Conservation (phyloP, 345 rosid species). For the Eutrema yunnanense region DNA sequence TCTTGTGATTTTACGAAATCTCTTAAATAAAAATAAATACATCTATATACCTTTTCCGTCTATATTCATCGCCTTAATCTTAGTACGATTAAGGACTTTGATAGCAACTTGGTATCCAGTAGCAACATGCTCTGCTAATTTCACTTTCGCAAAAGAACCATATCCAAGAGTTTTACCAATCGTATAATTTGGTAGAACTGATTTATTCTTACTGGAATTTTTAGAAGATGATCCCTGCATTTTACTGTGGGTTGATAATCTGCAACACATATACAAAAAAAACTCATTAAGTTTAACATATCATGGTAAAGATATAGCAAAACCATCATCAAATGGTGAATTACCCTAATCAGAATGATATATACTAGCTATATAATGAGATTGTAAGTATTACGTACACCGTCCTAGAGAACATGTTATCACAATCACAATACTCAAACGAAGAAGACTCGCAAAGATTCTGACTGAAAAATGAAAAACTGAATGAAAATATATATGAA, state of each 20-base stretch:
- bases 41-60: constrained; percentile 66
- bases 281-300: neutral
- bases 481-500: neutral
- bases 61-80: constrained; percentile 53
- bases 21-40: neutral
- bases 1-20: neutral
- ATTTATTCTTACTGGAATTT: constrained; percentile 34
- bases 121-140: constrained; percentile 61
- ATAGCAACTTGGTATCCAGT: constrained; percentile 89
- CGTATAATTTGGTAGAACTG: constrained; percentile 52
- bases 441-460: neutral
- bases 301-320: neutral
- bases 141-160: constrained; percentile 87
- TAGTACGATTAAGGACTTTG: constrained; percentile 76
- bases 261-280: neutral
- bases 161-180: constrained; percentile 72
- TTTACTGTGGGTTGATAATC: neutral
- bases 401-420: neutral
- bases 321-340: neutral
- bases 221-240: constrained; percentile 43
- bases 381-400: neutral
- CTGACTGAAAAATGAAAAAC: neutral
- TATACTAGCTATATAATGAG: neutral
- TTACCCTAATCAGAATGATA: neutral
- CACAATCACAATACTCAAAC: neutral